Evolutionary conservation across 495 filamentous ascomycete species (phyloP).

Genomic region (Penicillium daleae): DNA sequence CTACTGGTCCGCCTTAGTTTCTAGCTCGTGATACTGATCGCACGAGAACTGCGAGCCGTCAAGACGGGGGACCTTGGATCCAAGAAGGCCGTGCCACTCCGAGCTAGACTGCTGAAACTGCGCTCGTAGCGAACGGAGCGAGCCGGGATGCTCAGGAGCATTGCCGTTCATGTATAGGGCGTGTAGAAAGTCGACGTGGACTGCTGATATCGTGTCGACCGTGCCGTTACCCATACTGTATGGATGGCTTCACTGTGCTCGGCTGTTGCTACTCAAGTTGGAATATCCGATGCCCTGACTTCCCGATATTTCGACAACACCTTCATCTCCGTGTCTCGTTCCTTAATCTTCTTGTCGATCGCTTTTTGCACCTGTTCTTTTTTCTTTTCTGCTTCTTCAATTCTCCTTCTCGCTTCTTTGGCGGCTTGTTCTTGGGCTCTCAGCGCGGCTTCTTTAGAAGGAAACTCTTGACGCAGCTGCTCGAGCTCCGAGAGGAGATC

Average conservation of each 20-base stretch:
- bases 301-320: slow-evolving; percentile 51
- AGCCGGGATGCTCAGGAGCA: too few species aligned
- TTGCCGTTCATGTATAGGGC: neutral
- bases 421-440: slow-evolving; percentile 47
- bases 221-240: neutral
- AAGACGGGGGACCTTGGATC: too few species aligned
- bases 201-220: neutral
- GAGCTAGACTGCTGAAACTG: too few species aligned
- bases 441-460: slow-evolving; percentile 41
- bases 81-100: too few species aligned
- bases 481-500: slow-evolving; percentile 41
- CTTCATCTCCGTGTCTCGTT: slow-evolving; percentile 51
- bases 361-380: slow-evolving; percentile 46
- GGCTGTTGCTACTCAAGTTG: slow-evolving; percentile 28
- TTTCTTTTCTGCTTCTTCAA: slow-evolving; percentile 45
- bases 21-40: too few species aligned
- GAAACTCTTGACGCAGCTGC: slow-evolving; percentile 42
- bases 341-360: slow-evolving; percentile 52
- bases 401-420: slow-evolving; percentile 43
- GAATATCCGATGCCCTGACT: slow-evolving; percentile 40
- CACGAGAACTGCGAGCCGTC: too few species aligned
- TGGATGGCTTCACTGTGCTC: neutral
- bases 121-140: too few species aligned
- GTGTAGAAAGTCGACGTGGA: neutral
- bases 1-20: too few species aligned